A percentile compares a stretch with the other conserved stretches of the same genome.
phyloP scores from a whole-genome alignment of 192 early-diverging fungal species.

The Coemansia brasiliensis region DNA sequence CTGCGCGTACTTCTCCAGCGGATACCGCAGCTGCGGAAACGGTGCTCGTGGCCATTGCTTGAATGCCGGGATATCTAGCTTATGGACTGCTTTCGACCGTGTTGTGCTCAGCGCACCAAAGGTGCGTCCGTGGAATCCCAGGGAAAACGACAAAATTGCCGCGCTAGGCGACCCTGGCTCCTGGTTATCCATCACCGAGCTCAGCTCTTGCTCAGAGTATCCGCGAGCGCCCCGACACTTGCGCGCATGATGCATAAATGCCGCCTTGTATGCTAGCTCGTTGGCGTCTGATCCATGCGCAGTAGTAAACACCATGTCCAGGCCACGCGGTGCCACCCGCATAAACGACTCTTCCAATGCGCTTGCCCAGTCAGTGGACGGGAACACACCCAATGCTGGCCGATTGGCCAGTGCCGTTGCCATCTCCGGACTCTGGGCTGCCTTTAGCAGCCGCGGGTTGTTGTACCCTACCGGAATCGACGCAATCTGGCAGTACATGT shows the following conservation, averaged over 20 bases:
- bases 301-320: slow-evolving; percentile 70
- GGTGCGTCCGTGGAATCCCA: slow-evolving; percentile 68
- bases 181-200: slow-evolving; percentile 64
- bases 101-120: slow-evolving; percentile 72
- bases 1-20: slow-evolving; percentile 58
- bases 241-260: slow-evolving; percentile 65
- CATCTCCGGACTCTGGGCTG: slow-evolving; percentile 59
- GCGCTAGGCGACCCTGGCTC: slow-evolving; percentile 65
- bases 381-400: slow-evolving; percentile 67
- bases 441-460: slow-evolving; percentile 58
- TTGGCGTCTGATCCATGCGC: slow-evolving; percentile 77
- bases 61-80: slow-evolving; percentile 75
- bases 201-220: slow-evolving; percentile 45
- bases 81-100: slow-evolving; percentile 69
- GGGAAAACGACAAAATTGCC: slow-evolving; percentile 64
- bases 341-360: slow-evolving; percentile 64
- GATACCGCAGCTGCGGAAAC: slow-evolving; percentile 69
- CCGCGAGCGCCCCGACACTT: slow-evolving; percentile 48
- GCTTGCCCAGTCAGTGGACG: slow-evolving; percentile 62
- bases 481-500: slow-evolving; percentile 73
- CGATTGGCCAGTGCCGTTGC: slow-evolving; percentile 66
- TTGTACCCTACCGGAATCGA: slow-evolving; percentile 77
- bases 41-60: slow-evolving; percentile 59
- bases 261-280: slow-evolving; percentile 74
- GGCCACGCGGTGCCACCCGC: slow-evolving; percentile 64